These are phyloP conservation scores for Claviceps sp. DNA, from an alignment of 2,329 filamentous ascomycete genomes.

Conservation along the genomic window DNA sequence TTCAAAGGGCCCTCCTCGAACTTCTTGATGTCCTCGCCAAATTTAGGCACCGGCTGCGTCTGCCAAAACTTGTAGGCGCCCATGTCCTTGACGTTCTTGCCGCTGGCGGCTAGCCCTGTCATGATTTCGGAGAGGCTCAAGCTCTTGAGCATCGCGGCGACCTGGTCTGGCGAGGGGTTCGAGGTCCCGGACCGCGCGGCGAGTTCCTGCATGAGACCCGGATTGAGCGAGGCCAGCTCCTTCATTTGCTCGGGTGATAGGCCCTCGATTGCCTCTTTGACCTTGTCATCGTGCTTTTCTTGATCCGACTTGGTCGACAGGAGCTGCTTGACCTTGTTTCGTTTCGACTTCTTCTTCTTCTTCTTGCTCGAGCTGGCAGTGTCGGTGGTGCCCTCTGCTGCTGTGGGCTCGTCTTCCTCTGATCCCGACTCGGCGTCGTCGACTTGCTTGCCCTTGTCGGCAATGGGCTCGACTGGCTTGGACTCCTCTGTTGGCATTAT, in stretches of 20 bases:
- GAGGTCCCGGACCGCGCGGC: conserved; percentile 21
- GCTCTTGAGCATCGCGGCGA: conserved; percentile 43
- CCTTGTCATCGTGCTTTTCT: conserved; percentile 19
- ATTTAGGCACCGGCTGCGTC: conserved; percentile 86
- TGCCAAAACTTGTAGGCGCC: conserved; percentile 97
- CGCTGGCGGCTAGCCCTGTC: conserved; percentile 60
- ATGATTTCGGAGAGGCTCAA: conserved; percentile 58
- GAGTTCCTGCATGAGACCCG: conserved; percentile 52
- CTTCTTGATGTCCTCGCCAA: conserved; percentile 44
- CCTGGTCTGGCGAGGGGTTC: conserved; percentile 25
- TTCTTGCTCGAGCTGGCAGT: conserved; percentile 16
- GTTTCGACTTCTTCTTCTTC: conserved; percentile 47
- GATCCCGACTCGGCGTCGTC: conserved; percentile 31
- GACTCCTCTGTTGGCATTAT: conserved; percentile 44
- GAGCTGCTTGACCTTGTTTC: conserved; percentile 43
- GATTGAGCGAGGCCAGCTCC: conserved; percentile 59
- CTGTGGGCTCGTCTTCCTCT: conserved; percentile 30
- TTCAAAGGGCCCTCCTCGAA: conserved; percentile 74
- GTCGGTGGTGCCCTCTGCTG: conserved; percentile 19
- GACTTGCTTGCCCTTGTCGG: conserved; percentile 33
- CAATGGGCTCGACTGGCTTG: conserved; percentile 42
- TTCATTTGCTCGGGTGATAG: conserved; percentile 44
- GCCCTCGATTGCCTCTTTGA: conserved; percentile 37
- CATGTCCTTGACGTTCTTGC: conserved; percentile 93
- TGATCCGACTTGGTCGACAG: conserved; percentile 23